Evolutionary conservation across 148 eudicot genomes (phyloP), one percentile per base, ranked within the genome.

Genomic region (Oxyria digyna): DNA sequence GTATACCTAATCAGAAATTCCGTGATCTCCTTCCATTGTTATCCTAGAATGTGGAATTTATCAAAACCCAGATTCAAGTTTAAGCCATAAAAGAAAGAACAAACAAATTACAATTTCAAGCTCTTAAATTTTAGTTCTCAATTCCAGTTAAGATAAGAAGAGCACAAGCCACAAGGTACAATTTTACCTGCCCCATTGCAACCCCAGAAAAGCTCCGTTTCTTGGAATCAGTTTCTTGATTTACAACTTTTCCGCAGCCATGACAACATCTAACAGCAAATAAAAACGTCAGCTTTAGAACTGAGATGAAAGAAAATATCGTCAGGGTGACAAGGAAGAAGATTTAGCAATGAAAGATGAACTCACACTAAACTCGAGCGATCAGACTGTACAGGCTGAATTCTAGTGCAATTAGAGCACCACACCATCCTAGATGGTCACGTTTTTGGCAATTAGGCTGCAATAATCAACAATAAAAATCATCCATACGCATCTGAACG

Each of bases 221-320:
- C 18, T 59, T 59, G 38, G 38, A 29, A 59, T 9, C 65, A 29
- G 35, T 15, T 27, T 59, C 9, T 59, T 59, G 65, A 59, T 14
- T 59, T 27, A 59, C 65, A 59, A 59, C 65, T 59, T 59, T 29
- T 27, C 65, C 65, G 37, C 65, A 59, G 20, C 65, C 65, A 59
- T 59, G 29, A 15, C 65, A 59, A 4, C 65, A 59, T 59, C 65
- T 59, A 59, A 4, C 37, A 59, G 37, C 37, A 59, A 14, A 59
- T 14, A 14, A 29, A 59, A 59, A 27, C 7, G 18, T 57, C 31
- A 54, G 62, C 62, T 23, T 29, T 26, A 54, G 8, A 7, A 38
- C 0, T 38, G 41, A 38, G 41, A 10, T 4, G 41, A 38, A 14
- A 15, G n/a, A 49, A 49, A 18, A 4, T 49, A 49, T 49, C 55